Base-by-base conservation (phyloP, 352 stramenopile genomes). In the Phytophthora melonis region DNA sequence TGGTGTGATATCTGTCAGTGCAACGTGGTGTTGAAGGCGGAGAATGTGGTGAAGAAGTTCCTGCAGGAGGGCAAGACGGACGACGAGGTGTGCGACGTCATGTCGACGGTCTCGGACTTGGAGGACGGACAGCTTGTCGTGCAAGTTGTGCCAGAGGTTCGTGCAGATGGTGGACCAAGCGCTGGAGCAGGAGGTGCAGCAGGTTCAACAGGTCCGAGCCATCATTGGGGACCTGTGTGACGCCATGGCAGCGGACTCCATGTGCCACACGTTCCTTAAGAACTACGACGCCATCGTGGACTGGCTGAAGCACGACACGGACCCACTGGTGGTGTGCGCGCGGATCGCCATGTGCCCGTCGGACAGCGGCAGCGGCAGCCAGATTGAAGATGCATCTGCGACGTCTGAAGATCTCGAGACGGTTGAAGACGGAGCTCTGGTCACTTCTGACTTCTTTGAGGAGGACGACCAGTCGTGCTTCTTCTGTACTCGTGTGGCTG, bases 181-280 rank as follows among this genome's bases (percentile, higher is more conserved):
- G 27, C 68, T 95, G 27, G 64, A 53, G 11, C 72, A 95, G 34
- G 73, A 93, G 58, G 56, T 91, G 60, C 80, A 85, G 32, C 72
- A 88, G 41, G 86, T 95, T 25, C 64, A 93, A 66, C 72, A 90
- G 59, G 86, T 92, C 25, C 84, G 86, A 58, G 83, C 80, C 9
- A 89, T 95, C 59, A 90, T 95, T 10, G 88, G 83, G 54, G 88
- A 95, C 63, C 68, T 95, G 27, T 95, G 88, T 64, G 79, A 92
- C 52, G 83, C 83, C 52, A 91, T 93, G 83, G 61, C 83, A 16
- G 52, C 68, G 4, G 85, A 93, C 60, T 95, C 88, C 6, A 91
- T 87, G 83, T 96, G 89, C 79, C 89, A 94, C 75, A 76, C 74
- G 50, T 91, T 96, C 69, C 52, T 94, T 9, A 89, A 93, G 49